Evolutionary conservation across 83 land plant genomes (phyloP).

Genomic region (Picea abies): DNA sequence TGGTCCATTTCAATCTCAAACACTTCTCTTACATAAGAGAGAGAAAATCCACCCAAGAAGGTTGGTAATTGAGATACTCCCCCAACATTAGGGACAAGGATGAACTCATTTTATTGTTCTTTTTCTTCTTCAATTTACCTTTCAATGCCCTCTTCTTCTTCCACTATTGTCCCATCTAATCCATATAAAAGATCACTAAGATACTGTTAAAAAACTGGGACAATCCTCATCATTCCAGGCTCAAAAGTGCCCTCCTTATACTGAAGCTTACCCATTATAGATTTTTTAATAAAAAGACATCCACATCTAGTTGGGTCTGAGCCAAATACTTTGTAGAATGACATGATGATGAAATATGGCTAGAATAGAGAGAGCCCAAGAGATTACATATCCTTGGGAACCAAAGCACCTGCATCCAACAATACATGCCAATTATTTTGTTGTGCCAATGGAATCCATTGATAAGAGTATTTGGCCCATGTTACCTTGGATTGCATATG

Average conservation of each 20-base stretch:
- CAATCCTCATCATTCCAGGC: constrained; percentile 82
- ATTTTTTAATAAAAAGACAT: constrained; percentile 87
- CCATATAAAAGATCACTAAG: constrained; percentile 63
- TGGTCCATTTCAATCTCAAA: constrained; percentile 61
- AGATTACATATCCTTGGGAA: constrained; percentile 96
- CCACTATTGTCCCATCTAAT: constrained; percentile 36
- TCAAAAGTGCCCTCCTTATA: constrained; percentile 62
- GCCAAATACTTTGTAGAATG: constrained; percentile 92
- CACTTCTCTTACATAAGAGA: constrained; percentile 57
- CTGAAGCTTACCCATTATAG: constrained; percentile 74
- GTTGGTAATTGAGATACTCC: constrained; percentile 59
- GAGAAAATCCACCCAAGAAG: constrained; percentile 77
- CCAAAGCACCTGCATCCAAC: constrained; percentile 92
- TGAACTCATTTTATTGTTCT: not conserved
- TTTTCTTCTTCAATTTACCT: constrained; percentile 28
- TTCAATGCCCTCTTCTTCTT: constrained; percentile 34
- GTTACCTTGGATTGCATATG: constrained; percentile 92
- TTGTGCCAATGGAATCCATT: constrained; percentile 97
- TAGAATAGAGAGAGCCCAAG: constrained; percentile 87
- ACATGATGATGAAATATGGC: constrained; percentile 91
- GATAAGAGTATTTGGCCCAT: constrained; percentile 92
- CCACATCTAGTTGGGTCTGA: constrained; percentile 94
- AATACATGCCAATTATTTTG: constrained; percentile 95
- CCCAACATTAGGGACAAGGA: constrained; percentile 19
- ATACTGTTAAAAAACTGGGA: constrained; percentile 65